Base-by-base conservation (phyloP, 495 filamentous ascomycete species). In the Talaromyces ruber region DNA sequence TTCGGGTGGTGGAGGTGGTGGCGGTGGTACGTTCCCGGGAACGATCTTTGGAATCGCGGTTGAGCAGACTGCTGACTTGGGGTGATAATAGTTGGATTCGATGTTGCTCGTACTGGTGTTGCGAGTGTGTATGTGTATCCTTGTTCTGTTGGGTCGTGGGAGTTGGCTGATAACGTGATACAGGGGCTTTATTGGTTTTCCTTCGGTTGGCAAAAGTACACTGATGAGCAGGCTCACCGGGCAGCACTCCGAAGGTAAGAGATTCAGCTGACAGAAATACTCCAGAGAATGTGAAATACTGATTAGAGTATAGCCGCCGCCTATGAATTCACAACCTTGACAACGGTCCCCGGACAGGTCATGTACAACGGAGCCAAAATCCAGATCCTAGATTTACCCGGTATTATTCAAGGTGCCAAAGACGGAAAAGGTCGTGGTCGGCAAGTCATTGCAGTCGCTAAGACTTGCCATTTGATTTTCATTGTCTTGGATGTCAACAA, bases 401-500 rank as follows among this genome's bases (percentile, higher is more conserved):
- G 94, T 85, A 98, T 98, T 70, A 98, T 98, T 65, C 88, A 98
- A 76, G 94, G 94, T 69, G 94, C 94, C 61, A 98, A 98, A 75
- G 94, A 98, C 74, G 94, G 94, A 60, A 95, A 97, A 74, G 94
- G 94, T 81, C 88, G 94, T 81, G 94, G 94, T 82, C 87, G 95
- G 66, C 94, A 98, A 75, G 94, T 98, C 66, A 98, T 98, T 81
- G 93, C 94, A 18, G 94, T 98, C 58, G 92, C 95, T 57, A 98
- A 98, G 81, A 98, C 93, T 39, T 98, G 94, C 79, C 90, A 98
- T 80, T 79, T 98, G 59, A 98, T 98, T 65, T 98, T 98, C 78
- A 98, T 98, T 70, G 93, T 98, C 47, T 82, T 98, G 29, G 94
- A 98, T 74, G 94, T 98, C 67, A 97, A 98, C 79, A 98, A 98